Evolutionary conservation across 768 basidiomycete species (phyloP), one percentile per base, ranked within the genome.

Genomic region (Mycena alexandri): DNA sequence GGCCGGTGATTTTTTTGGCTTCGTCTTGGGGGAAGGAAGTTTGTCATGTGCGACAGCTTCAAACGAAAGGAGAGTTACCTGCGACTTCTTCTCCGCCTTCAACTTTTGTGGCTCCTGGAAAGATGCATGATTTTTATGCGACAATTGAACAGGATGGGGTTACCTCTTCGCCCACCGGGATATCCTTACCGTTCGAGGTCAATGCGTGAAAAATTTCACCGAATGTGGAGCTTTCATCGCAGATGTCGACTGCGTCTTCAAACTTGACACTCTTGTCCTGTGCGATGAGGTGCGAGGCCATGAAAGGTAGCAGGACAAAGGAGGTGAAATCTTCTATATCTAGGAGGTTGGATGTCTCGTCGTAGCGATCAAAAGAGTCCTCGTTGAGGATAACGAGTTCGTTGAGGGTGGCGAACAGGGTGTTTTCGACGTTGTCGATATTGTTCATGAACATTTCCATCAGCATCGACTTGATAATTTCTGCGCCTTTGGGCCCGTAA

Each of bases 401-500:
- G 33, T 46, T 6, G 0, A 54, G 2, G 6, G 59, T 61, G 16
- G 14, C 13, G 16, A 17, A 36, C 1, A 63, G 43, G 0, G 8
- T 29, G 10, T 44, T 5, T 1, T 0, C 5, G 5, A 29, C 8
- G 2, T 22, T 14, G 6, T 63, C 33, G 2, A 34, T 21, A 11
- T 44, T 14, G 0, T n/a, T 29, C 7, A 51, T 42, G 6, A 63
- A 34, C 1, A 47, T 14, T 5, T 51, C 29, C 7, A 63, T 8
- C 8, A 63, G n/a, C 1, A 52, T 63, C 0, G 51, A 63, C 10
- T 63, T 53, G 43, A 63, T 54, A 2, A 63, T 8, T 16, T 54
- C 53, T 38, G 53, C 42, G 42, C 61, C 52, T 11, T 44, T 53
- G 3, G 29, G 43, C 8, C 52, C 61, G 19, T 63, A 63, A 33